Evolutionary conservation across 1,284 basidiomycete species (phyloP).

Genomic region (Sporisorium iseilematis-ciliati): DNA sequence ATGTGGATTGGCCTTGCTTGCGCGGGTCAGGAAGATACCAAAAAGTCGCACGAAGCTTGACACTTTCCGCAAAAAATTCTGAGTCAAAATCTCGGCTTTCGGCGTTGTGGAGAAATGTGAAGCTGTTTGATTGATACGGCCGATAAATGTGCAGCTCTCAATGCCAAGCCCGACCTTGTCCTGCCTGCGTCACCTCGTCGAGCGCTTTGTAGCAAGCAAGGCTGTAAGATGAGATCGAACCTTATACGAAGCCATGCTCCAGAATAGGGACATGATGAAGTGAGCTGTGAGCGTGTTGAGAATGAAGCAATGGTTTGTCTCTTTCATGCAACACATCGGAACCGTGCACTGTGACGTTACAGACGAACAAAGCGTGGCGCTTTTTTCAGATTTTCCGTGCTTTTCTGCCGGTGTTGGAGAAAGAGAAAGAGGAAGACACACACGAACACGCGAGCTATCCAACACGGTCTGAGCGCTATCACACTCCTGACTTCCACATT

Average conservation of each 20-base stretch:
- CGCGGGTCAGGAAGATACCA: not conserved
- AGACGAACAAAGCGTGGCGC: too few relatives aligned
- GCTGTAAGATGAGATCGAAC: not conserved
- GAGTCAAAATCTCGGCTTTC: conserved; percentile 16
- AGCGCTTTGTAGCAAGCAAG: not conserved
- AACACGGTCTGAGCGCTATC: not conserved
- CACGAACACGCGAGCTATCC: conserved; percentile 10
- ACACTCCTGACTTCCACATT: not conserved
- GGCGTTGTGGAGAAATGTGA: conserved; percentile 11
- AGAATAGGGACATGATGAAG: not conserved
- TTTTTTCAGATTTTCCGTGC: not conserved
- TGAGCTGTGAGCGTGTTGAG: not conserved
- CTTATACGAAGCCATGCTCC: not conserved
- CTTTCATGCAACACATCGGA: conserved; percentile 23
- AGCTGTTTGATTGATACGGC: conserved; percentile 14
- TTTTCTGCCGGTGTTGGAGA: not conserved
- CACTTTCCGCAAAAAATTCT: conserved; percentile 26
- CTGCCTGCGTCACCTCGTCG: not conserved
- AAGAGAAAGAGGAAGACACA: not conserved
- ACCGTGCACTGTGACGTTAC: conserved; percentile 31
- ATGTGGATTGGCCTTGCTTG: not conserved
- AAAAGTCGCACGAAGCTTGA: not conserved
- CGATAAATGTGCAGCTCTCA: conserved; percentile 1
- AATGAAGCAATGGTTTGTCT: not conserved
- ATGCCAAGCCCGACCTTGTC: not conserved